Evolutionary conservation across 768 basidiomycete species (phyloP).

Genomic region (Termitomyces sp.): DNA sequence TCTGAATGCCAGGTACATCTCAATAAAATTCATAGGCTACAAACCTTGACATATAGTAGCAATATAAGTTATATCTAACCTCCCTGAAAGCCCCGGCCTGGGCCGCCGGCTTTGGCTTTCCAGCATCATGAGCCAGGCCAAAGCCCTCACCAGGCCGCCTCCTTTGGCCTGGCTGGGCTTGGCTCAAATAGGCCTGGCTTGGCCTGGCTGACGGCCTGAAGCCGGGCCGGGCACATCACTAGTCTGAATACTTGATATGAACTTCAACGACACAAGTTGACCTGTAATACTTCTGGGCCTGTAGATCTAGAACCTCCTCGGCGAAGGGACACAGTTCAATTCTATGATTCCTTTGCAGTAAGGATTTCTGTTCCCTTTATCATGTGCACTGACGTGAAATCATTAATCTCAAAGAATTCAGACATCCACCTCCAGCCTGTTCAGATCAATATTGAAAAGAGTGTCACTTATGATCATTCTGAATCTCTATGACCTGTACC

Average conservation of each 20-base stretch:
- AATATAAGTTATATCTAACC: no score
- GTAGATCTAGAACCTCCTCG: not conserved
- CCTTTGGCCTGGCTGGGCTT: no score
- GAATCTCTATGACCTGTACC: not conserved
- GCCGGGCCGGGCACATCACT: no score
- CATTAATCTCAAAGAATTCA: not conserved
- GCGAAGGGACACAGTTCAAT: not conserved
- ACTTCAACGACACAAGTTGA: slow-evolving; percentile 8
- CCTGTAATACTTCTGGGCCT: not conserved
- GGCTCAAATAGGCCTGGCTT: no score
- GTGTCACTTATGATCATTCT: slow-evolving; percentile 13
- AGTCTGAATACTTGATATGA: slow-evolving; percentile 19
- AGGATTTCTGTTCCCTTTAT: not conserved
- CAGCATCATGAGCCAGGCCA: no score
- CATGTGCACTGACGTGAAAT: no score
- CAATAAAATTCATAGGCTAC: no score
- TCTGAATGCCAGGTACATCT: no score
- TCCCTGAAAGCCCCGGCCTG: no score
- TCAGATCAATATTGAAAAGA: slow-evolving; percentile 20
- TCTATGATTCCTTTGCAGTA: slow-evolving; percentile 2
- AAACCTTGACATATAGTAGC: no score
- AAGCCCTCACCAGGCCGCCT: no score
- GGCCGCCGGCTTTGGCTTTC: no score
- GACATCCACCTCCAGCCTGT: slow-evolving; percentile 10
- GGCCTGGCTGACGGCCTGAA: not conserved